Evolutionary conservation across 2,329 filamentous ascomycete species (phyloP), one percentile per base, ranked within the genome.

Genomic region (Arachnopeziza araneosa): DNA sequence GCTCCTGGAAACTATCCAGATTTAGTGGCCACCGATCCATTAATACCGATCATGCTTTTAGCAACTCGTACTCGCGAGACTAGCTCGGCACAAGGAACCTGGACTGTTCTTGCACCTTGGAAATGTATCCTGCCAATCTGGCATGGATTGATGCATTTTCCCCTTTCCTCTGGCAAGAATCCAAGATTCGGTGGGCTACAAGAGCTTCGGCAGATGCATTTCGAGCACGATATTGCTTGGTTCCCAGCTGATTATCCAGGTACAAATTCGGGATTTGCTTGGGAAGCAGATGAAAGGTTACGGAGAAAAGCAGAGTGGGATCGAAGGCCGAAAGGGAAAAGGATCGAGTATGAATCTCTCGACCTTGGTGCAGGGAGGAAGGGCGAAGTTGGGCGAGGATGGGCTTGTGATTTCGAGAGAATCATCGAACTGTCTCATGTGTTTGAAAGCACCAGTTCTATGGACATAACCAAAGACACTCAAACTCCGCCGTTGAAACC

Each of bases 61-160:
- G 80, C 87, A 36, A 84, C 83, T 12, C 81, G 84, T 2, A 72
- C 80, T 10, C 72, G 75, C 12, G 68, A 72, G 1, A 75, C 75
- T 48, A 76, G 74, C 12, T 81, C 80, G 53, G 76, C 79, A 1
- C 85, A 88, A 54, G 88, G 88, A 0, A 86, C 81, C 0, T 98
- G 92, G 91, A 95, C 87, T 0, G 72, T 98, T 1, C 79, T 98
- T 24, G 81, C 95, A 2, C 95, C 95, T 0, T 97, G 93, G 91
- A 92, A 90, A 71, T 96, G 90, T 68, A 88, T 98, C 44, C 79
- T 85, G 44, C 85, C 91, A 0, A 79, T 97, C 32, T 99, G 95
- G 95, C 88, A 93, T 68, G 86, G 85, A 53, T 76, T 98, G 17
- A 88, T 96, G 75, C 91, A 91, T 70, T 91, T 87, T 61, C 90